Base-by-base conservation (phyloP, 495 filamentous ascomycete genomes). In the Penicillium steckii region DNA sequence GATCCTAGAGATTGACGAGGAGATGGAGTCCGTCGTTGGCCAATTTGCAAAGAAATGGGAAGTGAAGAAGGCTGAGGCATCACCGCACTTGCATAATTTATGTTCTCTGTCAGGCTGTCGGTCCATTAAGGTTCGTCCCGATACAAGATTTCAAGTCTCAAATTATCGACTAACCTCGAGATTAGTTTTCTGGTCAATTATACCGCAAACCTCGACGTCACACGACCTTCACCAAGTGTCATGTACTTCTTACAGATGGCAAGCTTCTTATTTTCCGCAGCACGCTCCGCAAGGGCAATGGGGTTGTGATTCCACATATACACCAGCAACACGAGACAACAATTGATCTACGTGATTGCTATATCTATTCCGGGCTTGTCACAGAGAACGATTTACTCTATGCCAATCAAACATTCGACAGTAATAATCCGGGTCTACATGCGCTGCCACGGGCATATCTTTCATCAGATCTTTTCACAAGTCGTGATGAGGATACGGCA, bases 1-100 rank as follows among this genome's bases (percentile, higher is more conserved):
- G n/a, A 63, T 78, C 13, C 69, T 90, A 30, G 77, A 80, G 40
- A 85, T 90, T 44, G 87, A 90, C 54, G 87, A 90, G 59, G 80
- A 86, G 50, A 76, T 80, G 60, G 87, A 90, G 64, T 84, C 87
- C 2, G 65, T 79, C 26, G 62, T 90, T 17, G 87, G 87, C 9
- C 85, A 87, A 56, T 86, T 83, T 58, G 86, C 83, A 0, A 67
- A 73, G 38, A 89, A 89, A 53, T 90, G 87, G 87, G 87, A 90
- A 61, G 85, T 90, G 23, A 82, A 76, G 22, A 75, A 83, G 50
- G 80, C 85, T 2, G 76, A 79, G 49, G 85, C 87, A 18, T 86
- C 80, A 3, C 79, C 85, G 10, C 71, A 82, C 33, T 61, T 90
- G 17, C 88, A 88, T 66, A 85, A 90, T 57, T 78, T 89, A 66